Percentiles rank a stretch among this genome's conserved stretches.
Conservation (phyloP, 2,329 filamentous ascomycete species). For the Teratosphaeria viscida region DNA sequence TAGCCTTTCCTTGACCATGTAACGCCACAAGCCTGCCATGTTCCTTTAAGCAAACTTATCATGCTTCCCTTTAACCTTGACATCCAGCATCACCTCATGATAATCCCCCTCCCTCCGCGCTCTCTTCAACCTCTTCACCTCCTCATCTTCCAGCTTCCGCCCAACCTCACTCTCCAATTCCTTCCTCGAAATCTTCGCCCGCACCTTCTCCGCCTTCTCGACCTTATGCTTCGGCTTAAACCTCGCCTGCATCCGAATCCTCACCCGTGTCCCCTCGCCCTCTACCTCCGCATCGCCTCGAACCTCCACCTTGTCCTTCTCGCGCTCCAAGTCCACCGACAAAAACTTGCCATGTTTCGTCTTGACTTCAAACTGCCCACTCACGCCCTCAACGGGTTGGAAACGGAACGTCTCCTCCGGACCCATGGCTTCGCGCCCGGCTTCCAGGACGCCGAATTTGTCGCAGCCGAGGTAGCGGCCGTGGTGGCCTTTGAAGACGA, state of each 20-base stretch:
- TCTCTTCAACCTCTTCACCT: constrained; percentile 72
- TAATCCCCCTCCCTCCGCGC: constrained; percentile 81
- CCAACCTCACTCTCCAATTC: constrained; percentile 40
- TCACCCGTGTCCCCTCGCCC: constrained; percentile 59
- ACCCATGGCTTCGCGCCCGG: constrained; percentile 70
- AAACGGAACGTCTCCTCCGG: constrained; percentile 70
- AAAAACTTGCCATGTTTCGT: constrained; percentile 58
- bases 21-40: neutral
- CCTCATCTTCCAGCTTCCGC: constrained; percentile 50
- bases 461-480: constrained; percentile 79
- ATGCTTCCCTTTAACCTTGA: constrained; percentile 83
- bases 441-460: constrained; percentile 67
- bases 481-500: constrained; percentile 83
- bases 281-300: constrained; percentile 64
- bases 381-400: constrained; percentile 52
- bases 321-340: constrained; percentile 35
- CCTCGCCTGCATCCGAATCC: constrained; percentile 85
- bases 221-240: constrained; percentile 80
- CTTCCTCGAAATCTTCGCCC: constrained; percentile 73
- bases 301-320: constrained; percentile 49
- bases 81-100: constrained; percentile 72
- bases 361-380: constrained; percentile 16
- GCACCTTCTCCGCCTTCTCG: constrained; percentile 70
- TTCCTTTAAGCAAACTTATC: constrained; percentile 56
- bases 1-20: no score